Evolutionary conservation across 2,329 filamentous ascomycete species (phyloP).

Genomic region (Penicillium sclerotigenum): DNA sequence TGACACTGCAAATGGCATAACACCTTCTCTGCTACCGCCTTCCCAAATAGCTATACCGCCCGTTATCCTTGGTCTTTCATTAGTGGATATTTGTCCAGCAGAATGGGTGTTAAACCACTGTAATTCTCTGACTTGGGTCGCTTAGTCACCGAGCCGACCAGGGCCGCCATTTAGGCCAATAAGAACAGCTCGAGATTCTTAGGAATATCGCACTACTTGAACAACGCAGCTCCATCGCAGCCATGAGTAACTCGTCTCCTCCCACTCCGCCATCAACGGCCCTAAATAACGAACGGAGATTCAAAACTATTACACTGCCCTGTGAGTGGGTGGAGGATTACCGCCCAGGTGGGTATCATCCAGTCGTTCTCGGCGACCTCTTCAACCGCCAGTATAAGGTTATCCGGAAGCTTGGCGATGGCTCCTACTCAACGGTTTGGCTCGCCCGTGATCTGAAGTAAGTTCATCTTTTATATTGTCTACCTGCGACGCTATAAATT

Average conservation of each 20-base stretch:
- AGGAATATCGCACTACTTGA: too few species aligned
- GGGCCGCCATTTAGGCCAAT: too few species aligned
- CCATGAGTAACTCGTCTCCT: slow-evolving; percentile 14
- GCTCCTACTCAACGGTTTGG: slow-evolving; percentile 48
- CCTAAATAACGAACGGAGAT: slow-evolving; percentile 12
- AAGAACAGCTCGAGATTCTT: too few species aligned
- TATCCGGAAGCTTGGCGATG: slow-evolving; percentile 46
- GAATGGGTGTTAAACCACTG: too few species aligned
- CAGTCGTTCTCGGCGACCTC: slow-evolving; percentile 41
- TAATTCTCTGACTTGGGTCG: too few species aligned
- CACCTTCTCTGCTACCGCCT: too few species aligned
- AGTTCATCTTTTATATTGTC: slow-evolving; percentile 14
- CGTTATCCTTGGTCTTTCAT: too few species aligned
- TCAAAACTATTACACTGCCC: slow-evolving; percentile 18
- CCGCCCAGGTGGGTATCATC: slow-evolving; percentile 44
- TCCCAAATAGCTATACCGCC: too few species aligned
- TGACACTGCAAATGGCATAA: too few species aligned
- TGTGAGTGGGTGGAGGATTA: slow-evolving; percentile 33
- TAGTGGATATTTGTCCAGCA: too few species aligned
- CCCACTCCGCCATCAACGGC: slow-evolving; percentile 12
- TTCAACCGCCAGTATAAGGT: slow-evolving; percentile 44
- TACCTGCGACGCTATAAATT: slow-evolving; percentile 3
- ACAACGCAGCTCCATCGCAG: slow-evolving; percentile 5
- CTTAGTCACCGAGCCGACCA: too few species aligned
- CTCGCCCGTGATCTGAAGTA: slow-evolving; percentile 37